A percentile compares a stretch with the other conserved stretches of the same genome.
These are phyloP conservation scores for Tetradesmus obliquus DNA, from an alignment of 139 green algal species.

Conservation along the genomic window DNA sequence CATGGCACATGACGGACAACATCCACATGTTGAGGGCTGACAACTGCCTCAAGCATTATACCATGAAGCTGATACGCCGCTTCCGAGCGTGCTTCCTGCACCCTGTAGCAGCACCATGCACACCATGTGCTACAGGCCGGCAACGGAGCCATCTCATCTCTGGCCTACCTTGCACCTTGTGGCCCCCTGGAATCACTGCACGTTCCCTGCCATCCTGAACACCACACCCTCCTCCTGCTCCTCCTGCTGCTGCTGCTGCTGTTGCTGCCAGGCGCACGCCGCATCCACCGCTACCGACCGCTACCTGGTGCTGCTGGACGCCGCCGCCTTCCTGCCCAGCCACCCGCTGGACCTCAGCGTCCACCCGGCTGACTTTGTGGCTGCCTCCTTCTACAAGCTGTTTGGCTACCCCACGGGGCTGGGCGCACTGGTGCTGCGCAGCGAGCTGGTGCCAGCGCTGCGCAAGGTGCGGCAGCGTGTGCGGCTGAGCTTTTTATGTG, in stretches of 20 bases:
- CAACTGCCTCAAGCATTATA: too few species aligned
- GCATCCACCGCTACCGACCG: not conserved
- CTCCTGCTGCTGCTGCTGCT: not conserved
- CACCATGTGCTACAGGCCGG: too few species aligned
- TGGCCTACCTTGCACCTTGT: too few species aligned
- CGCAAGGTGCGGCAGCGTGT: slow-evolving; percentile 70
- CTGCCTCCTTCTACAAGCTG: slow-evolving; percentile 74
- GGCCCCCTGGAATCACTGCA: not conserved
- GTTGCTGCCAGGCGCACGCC: not conserved
- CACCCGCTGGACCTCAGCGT: slow-evolving; percentile 64
- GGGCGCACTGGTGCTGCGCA: slow-evolving; percentile 70
- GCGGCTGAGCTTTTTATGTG: slow-evolving; percentile 49
- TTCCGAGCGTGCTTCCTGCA: too few species aligned
- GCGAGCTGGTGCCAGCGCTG: slow-evolving; percentile 61
- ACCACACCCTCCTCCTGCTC: not conserved
- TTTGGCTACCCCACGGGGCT: slow-evolving; percentile 81
- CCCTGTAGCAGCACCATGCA: too few species aligned
- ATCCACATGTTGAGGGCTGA: too few species aligned
- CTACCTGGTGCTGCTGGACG: slow-evolving; percentile 69
- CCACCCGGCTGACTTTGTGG: slow-evolving; percentile 67
- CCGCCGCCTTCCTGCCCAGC: slow-evolving; percentile 64
- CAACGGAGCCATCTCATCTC: too few species aligned
- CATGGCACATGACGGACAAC: not conserved
- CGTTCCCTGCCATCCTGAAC: not conserved
- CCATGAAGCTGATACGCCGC: too few species aligned